Conservation (phyloP, 2,329 filamentous ascomycete genomes). For the Bipolaris cookei region DNA sequence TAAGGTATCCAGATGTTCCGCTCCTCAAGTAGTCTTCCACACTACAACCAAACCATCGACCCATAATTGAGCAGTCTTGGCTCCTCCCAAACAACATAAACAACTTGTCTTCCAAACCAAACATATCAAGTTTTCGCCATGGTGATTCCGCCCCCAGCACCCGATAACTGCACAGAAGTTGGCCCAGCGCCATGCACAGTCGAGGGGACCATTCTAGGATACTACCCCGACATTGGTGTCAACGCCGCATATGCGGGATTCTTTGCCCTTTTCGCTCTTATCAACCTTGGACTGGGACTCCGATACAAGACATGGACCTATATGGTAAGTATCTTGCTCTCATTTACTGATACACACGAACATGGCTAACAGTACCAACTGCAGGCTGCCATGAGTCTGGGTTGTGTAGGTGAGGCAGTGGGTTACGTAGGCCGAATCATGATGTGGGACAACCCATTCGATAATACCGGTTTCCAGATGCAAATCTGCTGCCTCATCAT, state of each 20-base stretch:
- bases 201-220: conserved; percentile 59
- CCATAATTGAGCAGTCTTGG: neutral
- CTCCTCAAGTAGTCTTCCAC: neutral
- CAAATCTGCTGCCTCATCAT: conserved; percentile 65
- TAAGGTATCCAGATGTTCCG: conserved; percentile 18
- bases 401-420: conserved; percentile 58
- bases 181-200: conserved; percentile 50
- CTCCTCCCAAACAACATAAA: neutral
- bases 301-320: conserved; percentile 63
- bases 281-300: conserved; percentile 58
- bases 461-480: conserved; percentile 55
- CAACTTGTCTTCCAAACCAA: neutral
- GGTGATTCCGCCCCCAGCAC: conserved; percentile 30
- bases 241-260: conserved; percentile 61
- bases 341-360: neutral
- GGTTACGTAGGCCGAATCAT: conserved; percentile 64
- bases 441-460: conserved; percentile 61
- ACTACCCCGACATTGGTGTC: conserved; percentile 59
- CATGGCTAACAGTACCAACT: conserved; percentile 8
- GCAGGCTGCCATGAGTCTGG: conserved; percentile 54
- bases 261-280: conserved; percentile 57
- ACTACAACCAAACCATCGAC: neutral
- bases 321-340: conserved; percentile 36
- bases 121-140: conserved; percentile 15
- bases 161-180: conserved; percentile 24